Conservation (phyloP, 176 grass and related monocot species). For the Oryza meridionalis region DNA sequence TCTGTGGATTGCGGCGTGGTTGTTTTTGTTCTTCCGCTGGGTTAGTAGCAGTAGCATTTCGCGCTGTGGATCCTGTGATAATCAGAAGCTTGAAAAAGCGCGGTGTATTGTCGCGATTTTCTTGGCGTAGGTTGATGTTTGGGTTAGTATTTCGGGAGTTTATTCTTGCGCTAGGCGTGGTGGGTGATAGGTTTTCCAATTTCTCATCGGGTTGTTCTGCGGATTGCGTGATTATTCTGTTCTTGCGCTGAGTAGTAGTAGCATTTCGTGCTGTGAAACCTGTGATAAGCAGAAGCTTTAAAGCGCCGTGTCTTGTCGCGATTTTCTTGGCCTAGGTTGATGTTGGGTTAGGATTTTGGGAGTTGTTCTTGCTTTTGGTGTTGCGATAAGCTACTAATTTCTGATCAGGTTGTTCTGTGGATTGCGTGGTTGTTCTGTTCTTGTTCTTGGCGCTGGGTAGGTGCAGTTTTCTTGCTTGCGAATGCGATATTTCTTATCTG, state of each 20-base stretch:
- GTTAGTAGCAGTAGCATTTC: too few species aligned
- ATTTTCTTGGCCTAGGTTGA: too few species aligned
- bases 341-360: conserved; percentile 1
- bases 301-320: too few species aligned
- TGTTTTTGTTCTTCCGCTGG: too few species aligned
- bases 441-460: conserved; percentile 19
- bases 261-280: neutral
- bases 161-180: neutral
- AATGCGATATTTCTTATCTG: neutral
- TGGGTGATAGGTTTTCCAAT: neutral
- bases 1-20: too few species aligned
- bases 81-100: too few species aligned
- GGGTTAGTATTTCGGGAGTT: conserved; percentile 3
- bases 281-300: too few species aligned
- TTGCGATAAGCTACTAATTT: conserved; percentile 12
- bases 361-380: neutral
- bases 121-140: neutral
- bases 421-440: conserved; percentile 31
- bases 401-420: neutral
- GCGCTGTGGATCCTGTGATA: too few species aligned
- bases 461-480: neutral
- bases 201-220: neutral
- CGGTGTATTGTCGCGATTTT: too few species aligned
- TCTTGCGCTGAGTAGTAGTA: conserved; percentile 15
- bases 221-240: conserved; percentile 7